Evolutionary conservation across 2,329 filamentous ascomycete species (phyloP), one percentile per base, ranked within the genome.

Genomic region (Salinomyces thailandicus): DNA sequence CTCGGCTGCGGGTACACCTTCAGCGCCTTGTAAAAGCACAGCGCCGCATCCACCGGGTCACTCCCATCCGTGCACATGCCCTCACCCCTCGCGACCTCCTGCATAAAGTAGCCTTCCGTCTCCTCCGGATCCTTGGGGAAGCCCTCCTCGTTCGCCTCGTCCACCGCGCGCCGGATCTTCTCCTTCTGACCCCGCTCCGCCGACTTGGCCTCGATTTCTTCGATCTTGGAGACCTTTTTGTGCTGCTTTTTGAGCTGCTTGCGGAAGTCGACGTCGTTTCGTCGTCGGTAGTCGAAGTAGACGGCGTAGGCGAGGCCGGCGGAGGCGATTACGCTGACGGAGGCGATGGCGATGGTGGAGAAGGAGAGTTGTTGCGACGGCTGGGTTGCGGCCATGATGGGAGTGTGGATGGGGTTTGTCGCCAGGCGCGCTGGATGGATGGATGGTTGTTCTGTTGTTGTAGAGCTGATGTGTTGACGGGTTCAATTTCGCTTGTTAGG

Each of bases 21-120:
- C 50, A 98, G 75, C 30, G 87, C 91, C 73, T 87, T 93, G 76
- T 96, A 98, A 68, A 98, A 98, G 62, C 84, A 85, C 43, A 96
- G 69, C 32, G 91, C 89, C 35, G 91, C 85, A 48, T 95, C 87
- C 41, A 94, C 63, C 27, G 73, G 69, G 57, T 79, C 75, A 49
- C 75, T 66, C 91, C 86, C 84, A 62, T 93, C 82, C 53, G 77
- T 69, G 58, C 81, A 84, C 58, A 95, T 72, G 37, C 73, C 66
- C 71, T 98, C 91, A 58, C 91, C 91, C 58, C 77, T 71, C 52
- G 86, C 84, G 47, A 98, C 86, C 66, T 94, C 85, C 60, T 85
- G 79, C 77, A 96, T 93, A 67, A 98, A 98, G 71, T 85, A 98
- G 43, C 78, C 75, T 71, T 98, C 91, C 61, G 85, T 86, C 69